Conservation (phyloP, 2,329 filamentous ascomycete genomes). For the Hymenoscyphus albidus region DNA sequence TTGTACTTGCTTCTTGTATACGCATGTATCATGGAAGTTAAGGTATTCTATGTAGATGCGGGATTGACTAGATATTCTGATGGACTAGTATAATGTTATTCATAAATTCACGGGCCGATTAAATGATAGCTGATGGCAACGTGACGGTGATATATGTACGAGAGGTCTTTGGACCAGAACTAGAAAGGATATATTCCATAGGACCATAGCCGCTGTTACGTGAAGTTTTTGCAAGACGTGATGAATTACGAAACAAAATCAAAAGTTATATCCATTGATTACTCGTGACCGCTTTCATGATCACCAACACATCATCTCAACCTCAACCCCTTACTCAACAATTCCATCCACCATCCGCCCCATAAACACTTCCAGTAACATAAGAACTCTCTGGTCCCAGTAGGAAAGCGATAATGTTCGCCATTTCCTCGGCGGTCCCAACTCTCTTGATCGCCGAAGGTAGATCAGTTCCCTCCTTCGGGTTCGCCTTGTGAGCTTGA, state of each 20-base stretch:
- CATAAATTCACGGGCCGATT: too few species aligned
- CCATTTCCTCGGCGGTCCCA: slow-evolving; percentile 47
- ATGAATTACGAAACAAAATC: not conserved
- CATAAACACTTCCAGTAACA: slow-evolving; percentile 31
- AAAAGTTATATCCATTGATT: not conserved
- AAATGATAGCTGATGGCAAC: too few species aligned
- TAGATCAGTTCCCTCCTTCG: slow-evolving; percentile 35
- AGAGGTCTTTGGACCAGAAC: too few species aligned
- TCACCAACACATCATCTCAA: not conserved
- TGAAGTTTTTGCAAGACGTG: too few species aligned
- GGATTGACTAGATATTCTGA: too few species aligned
- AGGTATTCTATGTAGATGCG: too few species aligned
- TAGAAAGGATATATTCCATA: too few species aligned
- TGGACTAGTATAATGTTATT: too few species aligned
- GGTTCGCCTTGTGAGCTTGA: slow-evolving; percentile 30
- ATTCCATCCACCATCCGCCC: slow-evolving; percentile 30
- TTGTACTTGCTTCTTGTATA: too few species aligned
- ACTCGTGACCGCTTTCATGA: not conserved
- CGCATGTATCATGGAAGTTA: too few species aligned
- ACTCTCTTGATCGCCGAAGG: slow-evolving; percentile 38
- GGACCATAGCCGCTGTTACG: too few species aligned
- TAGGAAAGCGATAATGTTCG: slow-evolving; percentile 42
- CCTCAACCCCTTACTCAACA: slow-evolving; percentile 19
- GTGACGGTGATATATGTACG: too few species aligned
- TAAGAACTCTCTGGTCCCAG: slow-evolving; percentile 36